A percentile compares a stretch with the other conserved stretches of the same genome.
Conservation (phyloP, 1,284 basidiomycete species). For the Pseudozyma thailandica region DNA sequence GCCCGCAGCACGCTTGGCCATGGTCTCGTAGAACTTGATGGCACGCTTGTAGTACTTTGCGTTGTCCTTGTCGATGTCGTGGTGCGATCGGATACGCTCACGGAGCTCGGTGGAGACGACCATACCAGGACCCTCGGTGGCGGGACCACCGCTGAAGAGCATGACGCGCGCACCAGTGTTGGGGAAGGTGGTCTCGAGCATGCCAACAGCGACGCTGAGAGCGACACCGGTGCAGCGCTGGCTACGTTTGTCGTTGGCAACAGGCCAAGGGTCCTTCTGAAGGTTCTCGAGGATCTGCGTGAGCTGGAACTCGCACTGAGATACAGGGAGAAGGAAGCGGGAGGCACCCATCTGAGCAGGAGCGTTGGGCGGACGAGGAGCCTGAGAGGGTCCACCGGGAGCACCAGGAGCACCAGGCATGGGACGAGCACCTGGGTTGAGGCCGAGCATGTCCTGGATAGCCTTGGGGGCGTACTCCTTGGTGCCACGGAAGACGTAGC, state of each 20-base stretch:
- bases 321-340: slow-evolving; percentile 91
- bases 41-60: slow-evolving; percentile 98
- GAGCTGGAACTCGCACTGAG: slow-evolving; percentile 95
- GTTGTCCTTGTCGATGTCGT: slow-evolving; percentile 97
- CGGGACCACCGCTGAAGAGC: slow-evolving; percentile 95
- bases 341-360: slow-evolving; percentile 79
- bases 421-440: slow-evolving; percentile 72
- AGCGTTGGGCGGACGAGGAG: slow-evolving; percentile 78
- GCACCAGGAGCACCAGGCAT: slow-evolving; percentile 70
- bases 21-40: slow-evolving; percentile 94
- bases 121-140: slow-evolving; percentile 95
- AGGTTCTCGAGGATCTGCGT: slow-evolving; percentile 92
- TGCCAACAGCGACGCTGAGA: slow-evolving; percentile 90
- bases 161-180: slow-evolving; percentile 96
- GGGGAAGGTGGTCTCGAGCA: slow-evolving; percentile 94
- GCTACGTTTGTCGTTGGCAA: slow-evolving; percentile 93
- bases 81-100: slow-evolving; percentile 97
- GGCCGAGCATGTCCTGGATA: slow-evolving; percentile 97
- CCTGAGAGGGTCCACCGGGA: slow-evolving; percentile 69
- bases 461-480: slow-evolving; percentile 98
- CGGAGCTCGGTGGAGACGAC: slow-evolving; percentile 95
- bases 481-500: slow-evolving; percentile 98
- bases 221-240: slow-evolving; percentile 96
- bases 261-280: slow-evolving; percentile 94
- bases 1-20: slow-evolving; percentile 91